These are phyloP conservation scores for Termitomyces sp. DNA, from an alignment of 768 basidiomycete genomes.

Conservation along the genomic window DNA sequence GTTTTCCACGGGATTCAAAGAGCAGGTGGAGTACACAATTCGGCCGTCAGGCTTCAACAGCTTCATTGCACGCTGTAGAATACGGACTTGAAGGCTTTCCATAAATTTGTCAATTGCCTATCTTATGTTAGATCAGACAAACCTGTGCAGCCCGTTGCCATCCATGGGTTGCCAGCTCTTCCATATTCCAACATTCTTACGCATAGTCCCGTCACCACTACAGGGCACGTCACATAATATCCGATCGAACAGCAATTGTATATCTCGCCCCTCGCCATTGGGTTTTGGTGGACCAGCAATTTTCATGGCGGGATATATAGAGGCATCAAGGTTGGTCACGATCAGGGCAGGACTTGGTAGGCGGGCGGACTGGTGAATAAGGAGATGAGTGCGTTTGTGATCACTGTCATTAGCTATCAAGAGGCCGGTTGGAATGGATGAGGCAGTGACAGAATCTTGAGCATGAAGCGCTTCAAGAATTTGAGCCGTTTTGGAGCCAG, in stretches of 20 bases:
- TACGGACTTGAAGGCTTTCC: conserved; percentile 82
- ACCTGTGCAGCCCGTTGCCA: conserved; percentile 90
- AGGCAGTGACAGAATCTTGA: conserved; percentile 54
- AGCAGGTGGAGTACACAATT: conserved; percentile 97
- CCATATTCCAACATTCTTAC: conserved; percentile 97
- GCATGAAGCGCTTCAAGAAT: conserved; percentile 93
- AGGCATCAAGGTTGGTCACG: conserved; percentile 96
- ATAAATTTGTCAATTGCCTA: conserved; percentile 1
- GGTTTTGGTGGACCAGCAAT: conserved; percentile 31
- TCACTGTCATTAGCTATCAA: conserved; percentile 96
- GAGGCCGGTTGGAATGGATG: conserved; percentile 75
- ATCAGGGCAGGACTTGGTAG: conserved; percentile 88
- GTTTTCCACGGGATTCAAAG: conserved; percentile 94
- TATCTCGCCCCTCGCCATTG: conserved; percentile 28
- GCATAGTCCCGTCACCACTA: conserved; percentile 91
- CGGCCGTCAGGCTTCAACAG: conserved; percentile 79
- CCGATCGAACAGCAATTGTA: conserved; percentile 77
- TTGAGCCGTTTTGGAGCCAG: conserved; percentile 97
- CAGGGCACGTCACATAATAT: conserved; percentile 98
- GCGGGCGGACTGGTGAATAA: conserved; percentile 95
- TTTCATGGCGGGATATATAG: conserved; percentile 69
- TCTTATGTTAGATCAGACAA: conserved; percentile 13
- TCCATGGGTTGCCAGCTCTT: conserved; percentile 84
- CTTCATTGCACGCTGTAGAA: conserved; percentile 88
- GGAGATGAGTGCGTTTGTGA: conserved; percentile 87